Evolutionary conservation across 179 eudicot genomes (phyloP).

Genomic region (Spinacia oleracea): DNA sequence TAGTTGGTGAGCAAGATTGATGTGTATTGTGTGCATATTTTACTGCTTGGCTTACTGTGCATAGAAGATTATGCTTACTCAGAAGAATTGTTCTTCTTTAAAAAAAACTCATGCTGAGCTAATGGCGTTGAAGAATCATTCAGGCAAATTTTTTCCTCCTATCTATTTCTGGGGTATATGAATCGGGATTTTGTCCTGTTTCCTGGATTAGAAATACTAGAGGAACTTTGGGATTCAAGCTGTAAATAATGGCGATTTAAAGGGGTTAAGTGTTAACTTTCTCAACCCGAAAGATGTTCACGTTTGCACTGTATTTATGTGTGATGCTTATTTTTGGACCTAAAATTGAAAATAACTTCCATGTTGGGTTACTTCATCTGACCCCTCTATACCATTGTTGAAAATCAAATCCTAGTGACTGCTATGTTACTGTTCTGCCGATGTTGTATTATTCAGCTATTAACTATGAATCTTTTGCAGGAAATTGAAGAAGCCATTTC

Average conservation of each 20-base stretch:
- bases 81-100: too few relatives aligned
- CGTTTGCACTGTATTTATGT: too few relatives aligned
- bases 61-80: background rate
- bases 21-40: background rate
- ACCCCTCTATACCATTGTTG: background rate
- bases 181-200: background rate
- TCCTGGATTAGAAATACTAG: background rate
- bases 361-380: background rate
- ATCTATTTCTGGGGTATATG: background rate
- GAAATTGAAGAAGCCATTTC: constrained; percentile 71
- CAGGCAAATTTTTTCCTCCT: background rate
- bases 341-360: background rate
- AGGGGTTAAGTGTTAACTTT: background rate
- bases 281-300: too few relatives aligned
- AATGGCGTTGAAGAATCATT: background rate
- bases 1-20: background rate
- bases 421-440: background rate
- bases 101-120: too few relatives aligned
- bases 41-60: background rate
- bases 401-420: background rate
- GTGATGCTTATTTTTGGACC: background rate
- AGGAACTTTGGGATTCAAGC: background rate
- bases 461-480: constrained; percentile 39
- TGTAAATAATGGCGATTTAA: background rate
- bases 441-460: background rate